Conservation (phyloP, 179 eudicot species). For the Camellia oleifera region DNA sequence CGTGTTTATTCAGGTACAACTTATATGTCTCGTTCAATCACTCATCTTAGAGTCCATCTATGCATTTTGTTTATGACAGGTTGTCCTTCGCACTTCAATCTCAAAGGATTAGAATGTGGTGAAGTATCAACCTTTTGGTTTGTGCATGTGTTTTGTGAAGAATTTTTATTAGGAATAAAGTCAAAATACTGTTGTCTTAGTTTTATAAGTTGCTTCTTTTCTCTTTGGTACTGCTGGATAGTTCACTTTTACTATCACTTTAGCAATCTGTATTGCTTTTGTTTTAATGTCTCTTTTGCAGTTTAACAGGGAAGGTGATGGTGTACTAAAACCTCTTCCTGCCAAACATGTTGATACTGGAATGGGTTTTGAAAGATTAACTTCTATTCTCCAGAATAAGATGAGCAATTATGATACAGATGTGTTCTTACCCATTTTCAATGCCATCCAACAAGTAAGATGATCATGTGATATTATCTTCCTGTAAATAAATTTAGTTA, state of each 20-base stretch:
- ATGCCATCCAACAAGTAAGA: slow-evolving; percentile 82
- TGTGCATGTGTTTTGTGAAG: slow-evolving; percentile 9
- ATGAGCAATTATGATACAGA: slow-evolving; percentile 99
- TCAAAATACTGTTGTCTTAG: neutral
- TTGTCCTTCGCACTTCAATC: neutral
- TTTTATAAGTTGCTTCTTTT: neutral
- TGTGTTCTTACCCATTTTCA: slow-evolving; percentile 85
- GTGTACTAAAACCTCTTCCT: slow-evolving; percentile 75
- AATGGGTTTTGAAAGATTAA: slow-evolving; percentile 97
- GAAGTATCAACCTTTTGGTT: neutral
- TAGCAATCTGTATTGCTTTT: neutral
- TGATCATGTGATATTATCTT: slow-evolving; percentile 2
- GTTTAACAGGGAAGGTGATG: slow-evolving; percentile 92
- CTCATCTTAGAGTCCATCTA: neutral
- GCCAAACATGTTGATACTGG: slow-evolving; percentile 99
- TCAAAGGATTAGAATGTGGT: neutral
- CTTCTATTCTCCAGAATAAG: slow-evolving; percentile 93
- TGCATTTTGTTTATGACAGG: neutral
- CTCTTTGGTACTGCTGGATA: neutral
- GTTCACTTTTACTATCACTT: neutral
- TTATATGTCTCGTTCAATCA: neutral
- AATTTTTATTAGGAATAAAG: neutral
- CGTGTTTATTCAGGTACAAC: slow-evolving; percentile 91
- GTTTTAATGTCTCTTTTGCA: slow-evolving; percentile 29
- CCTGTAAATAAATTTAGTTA: too few relatives aligned